A percentile compares a stretch with the other conserved stretches of the same genome.
phyloP scores from a whole-genome alignment of 169 alveolate species.

The Cryptosporidium ubiquitum region DNA sequence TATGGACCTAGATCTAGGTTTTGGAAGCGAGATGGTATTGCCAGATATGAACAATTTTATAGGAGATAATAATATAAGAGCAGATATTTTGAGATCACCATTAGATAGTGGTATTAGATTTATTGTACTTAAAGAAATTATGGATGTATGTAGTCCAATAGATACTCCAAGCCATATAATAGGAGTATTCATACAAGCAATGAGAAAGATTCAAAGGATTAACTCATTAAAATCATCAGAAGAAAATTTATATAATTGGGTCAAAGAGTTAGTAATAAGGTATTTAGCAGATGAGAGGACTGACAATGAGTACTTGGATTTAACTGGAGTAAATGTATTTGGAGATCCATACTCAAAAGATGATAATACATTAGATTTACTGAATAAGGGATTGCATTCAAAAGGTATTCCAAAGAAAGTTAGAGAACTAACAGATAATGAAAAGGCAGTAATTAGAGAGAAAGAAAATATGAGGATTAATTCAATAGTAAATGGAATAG shows the following conservation, averaged over 20 bases:
- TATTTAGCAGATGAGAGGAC: constrained; percentile 73
- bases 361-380: neutral
- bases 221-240: constrained; percentile 3
- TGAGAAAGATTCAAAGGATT: constrained; percentile 38
- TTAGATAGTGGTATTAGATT: constrained; percentile 19
- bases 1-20: neutral
- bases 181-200: constrained; percentile 25
- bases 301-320: constrained; percentile 35
- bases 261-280: constrained; percentile 40
- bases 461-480: constrained; percentile 30
- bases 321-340: constrained; percentile 72
- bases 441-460: constrained; percentile 40
- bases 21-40: neutral
- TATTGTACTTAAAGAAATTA: constrained; percentile 35
- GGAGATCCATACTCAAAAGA: constrained; percentile 72
- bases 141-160: constrained; percentile 72
- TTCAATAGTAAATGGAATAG: constrained; percentile 58
- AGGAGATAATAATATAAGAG: neutral
- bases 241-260: constrained; percentile 28
- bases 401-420: constrained; percentile 52
- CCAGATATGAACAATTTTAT: neutral
- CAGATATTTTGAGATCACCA: neutral
- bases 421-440: constrained; percentile 64
- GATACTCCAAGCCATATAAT: constrained; percentile 58
- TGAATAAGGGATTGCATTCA: constrained; percentile 25